Evolutionary conservation across 2,329 filamentous ascomycete species (phyloP).

Genomic region (Penicillium sp.): DNA sequence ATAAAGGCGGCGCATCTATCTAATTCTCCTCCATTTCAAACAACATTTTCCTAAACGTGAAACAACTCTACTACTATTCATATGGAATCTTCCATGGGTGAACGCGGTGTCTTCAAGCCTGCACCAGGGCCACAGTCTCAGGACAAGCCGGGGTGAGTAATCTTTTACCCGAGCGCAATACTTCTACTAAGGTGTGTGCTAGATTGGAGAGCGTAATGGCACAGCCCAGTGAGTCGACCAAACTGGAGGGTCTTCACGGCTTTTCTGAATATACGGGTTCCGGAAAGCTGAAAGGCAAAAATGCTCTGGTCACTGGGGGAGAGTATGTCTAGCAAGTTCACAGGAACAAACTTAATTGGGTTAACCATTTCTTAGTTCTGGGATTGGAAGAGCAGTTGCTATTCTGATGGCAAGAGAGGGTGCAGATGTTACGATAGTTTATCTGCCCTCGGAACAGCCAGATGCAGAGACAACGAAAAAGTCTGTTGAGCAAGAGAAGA

Average conservation of each 20-base stretch:
- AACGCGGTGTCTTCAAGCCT: slow-evolving; percentile 25
- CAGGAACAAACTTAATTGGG: slow-evolving; percentile 58
- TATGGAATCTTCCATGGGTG: slow-evolving; percentile 27
- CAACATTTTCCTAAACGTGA: too few species aligned
- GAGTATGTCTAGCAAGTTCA: slow-evolving; percentile 53
- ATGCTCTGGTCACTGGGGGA: slow-evolving; percentile 56
- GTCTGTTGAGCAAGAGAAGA: slow-evolving; percentile 9
- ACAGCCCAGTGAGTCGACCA: slow-evolving; percentile 35
- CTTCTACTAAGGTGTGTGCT: neutral
- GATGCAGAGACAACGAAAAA: slow-evolving; percentile 12
- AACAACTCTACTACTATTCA: neutral
- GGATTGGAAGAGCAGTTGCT: slow-evolving; percentile 15
- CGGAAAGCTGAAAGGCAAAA: slow-evolving; percentile 51
- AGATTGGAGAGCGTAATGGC: slow-evolving; percentile 24
- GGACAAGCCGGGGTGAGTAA: slow-evolving; percentile 27
- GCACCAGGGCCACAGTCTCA: slow-evolving; percentile 26
- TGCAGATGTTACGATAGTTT: slow-evolving; percentile 15
- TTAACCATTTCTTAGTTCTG: slow-evolving; percentile 35
- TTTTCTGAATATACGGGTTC: slow-evolving; percentile 45
- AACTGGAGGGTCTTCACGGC: slow-evolving; percentile 26
- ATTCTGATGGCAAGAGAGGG: slow-evolving; percentile 17
- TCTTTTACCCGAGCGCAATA: neutral
- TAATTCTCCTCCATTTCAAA: neutral
- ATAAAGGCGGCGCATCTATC: neutral
- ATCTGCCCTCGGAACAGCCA: slow-evolving; percentile 10